Evolutionary conservation across 2,329 filamentous ascomycete species (phyloP), one percentile per base, ranked within the genome.

Genomic region (Ilyonectria destructans): DNA sequence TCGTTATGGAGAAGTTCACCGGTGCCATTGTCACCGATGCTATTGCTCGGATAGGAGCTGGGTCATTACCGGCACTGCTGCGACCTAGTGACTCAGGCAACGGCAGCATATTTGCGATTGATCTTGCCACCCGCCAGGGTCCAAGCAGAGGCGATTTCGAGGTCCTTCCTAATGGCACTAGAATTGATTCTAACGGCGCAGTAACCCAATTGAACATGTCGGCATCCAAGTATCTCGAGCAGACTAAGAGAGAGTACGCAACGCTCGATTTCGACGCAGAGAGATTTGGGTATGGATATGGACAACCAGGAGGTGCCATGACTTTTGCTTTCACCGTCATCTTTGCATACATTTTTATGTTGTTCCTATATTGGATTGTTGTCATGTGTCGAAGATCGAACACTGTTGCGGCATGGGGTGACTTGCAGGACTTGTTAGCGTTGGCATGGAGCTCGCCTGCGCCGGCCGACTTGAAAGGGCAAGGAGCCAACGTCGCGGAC

Each of bases 271-370:
- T 64, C 15, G 13, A 56, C 21, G 59, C 40, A 4, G 26, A 49
- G 26, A 26, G 37, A n/a, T 56, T 31, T 48, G 49, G 59, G 9
- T 62, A 62, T 8, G 49, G 59, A 26, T 56, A 48, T 33, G 59
- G 37, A 2, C n/a, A 56, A 12, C 52, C 51, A 6, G 49, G 59
- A 21, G 40, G 29, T n/a, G 15, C 37, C 17, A 19, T 37, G 29
- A 31, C 46, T 8, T 64, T 62, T 37, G 40, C 59, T 12, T n/a
- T 33, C 6, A 26, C 33, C 48, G 29, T 56, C 5, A 15, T 56
- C 10, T n/a, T 55, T 5, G 43, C 21, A 8, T 56, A 62, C 40
- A 29, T 48, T 43, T 17, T n/a, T 8, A 43, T 43, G 40, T 6
- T 43, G 40, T 43, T 43, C n/a, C 40, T 43, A 8, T 43, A 43